These are phyloP conservation scores for Alopecurus myosuroides DNA, from an alignment of 176 grass and related monocot species.

Conservation along the genomic window DNA sequence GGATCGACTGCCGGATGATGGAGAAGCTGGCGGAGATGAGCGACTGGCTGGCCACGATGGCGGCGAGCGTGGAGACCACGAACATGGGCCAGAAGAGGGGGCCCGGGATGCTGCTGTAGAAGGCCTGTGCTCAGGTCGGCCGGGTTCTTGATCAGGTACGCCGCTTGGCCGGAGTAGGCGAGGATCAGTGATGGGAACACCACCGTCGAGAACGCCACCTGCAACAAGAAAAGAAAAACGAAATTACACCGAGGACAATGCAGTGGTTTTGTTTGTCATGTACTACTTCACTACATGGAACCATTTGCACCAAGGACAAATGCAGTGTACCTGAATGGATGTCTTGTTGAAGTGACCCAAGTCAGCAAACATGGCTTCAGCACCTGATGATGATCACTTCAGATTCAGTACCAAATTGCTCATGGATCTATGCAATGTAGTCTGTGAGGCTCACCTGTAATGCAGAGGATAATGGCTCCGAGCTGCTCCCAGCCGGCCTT, in stretches of 20 bases:
- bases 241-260: neutral
- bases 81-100: slow-evolving; percentile 60
- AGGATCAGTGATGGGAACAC: slow-evolving; percentile 61
- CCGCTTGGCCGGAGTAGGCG: slow-evolving; percentile 41
- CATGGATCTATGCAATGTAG: no score
- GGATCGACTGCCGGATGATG: slow-evolving; percentile 46
- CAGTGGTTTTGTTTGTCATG: no score
- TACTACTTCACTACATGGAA: no score
- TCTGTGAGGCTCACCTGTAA: slow-evolving; percentile 40
- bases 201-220: slow-evolving; percentile 43
- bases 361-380: slow-evolving; percentile 77
- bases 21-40: slow-evolving; percentile 54
- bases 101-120: slow-evolving; percentile 54
- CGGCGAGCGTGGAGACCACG: slow-evolving; percentile 29
- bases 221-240: neutral
- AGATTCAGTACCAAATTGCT: neutral
- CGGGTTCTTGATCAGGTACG: slow-evolving; percentile 65
- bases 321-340: slow-evolving; percentile 48
- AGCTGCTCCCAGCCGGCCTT: slow-evolving; percentile 49
- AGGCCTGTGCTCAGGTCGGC: slow-evolving; percentile 39
- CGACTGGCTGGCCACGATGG: slow-evolving; percentile 54
- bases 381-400: slow-evolving; percentile 30
- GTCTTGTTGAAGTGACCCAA: slow-evolving; percentile 66
- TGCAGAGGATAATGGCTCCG: slow-evolving; percentile 52
- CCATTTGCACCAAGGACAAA: neutral